phyloP scores from a whole-genome alignment of 495 filamentous ascomycete genomes.

The Talaromyces wortmannii region DNA sequence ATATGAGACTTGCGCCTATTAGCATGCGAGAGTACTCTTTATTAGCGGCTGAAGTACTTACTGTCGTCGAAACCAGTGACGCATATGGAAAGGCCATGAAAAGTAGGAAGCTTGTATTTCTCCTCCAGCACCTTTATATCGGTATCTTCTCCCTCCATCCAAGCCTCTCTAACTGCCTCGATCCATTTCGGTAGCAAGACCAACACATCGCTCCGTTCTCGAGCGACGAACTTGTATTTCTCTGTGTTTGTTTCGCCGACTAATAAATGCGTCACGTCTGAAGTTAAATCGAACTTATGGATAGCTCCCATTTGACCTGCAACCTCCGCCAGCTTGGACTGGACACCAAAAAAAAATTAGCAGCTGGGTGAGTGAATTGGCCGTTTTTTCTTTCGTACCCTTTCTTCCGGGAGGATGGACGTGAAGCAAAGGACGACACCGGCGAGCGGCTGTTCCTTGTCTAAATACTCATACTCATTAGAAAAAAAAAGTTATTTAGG shows the following conservation, averaged over 20 bases:
- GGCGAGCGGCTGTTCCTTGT: slow-evolving; percentile 59
- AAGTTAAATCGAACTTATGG: slow-evolving; percentile 86
- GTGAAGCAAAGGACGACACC: slow-evolving; percentile 91
- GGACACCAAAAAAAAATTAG: neutral
- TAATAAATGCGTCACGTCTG: slow-evolving; percentile 90
- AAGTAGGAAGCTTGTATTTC: slow-evolving; percentile 52
- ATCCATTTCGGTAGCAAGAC: slow-evolving; percentile 78
- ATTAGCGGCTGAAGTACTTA: slow-evolving; percentile 31
- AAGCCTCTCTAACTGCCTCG: slow-evolving; percentile 70
- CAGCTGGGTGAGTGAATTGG: slow-evolving; percentile 1
- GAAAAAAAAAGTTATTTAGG: neutral
- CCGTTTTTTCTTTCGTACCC: slow-evolving; percentile 47
- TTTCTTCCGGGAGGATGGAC: slow-evolving; percentile 69
- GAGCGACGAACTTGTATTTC: slow-evolving; percentile 94
- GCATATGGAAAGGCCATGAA: slow-evolving; percentile 65
- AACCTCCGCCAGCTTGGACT: slow-evolving; percentile 65
- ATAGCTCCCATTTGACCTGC: slow-evolving; percentile 78
- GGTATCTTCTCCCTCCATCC: slow-evolving; percentile 76
- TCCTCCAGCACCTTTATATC: slow-evolving; percentile 62
- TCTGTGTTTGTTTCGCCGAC: slow-evolving; percentile 80
- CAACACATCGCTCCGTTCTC: slow-evolving; percentile 75
- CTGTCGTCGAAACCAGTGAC: slow-evolving; percentile 87
- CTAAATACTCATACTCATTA: slow-evolving; percentile 12
- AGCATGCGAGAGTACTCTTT: slow-evolving; percentile 2
- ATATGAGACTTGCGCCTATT: slow-evolving; percentile 45